These are phyloP conservation scores for Daedaleopsis sinensis DNA, from an alignment of 768 basidiomycete genomes.

Conservation along the genomic window DNA sequence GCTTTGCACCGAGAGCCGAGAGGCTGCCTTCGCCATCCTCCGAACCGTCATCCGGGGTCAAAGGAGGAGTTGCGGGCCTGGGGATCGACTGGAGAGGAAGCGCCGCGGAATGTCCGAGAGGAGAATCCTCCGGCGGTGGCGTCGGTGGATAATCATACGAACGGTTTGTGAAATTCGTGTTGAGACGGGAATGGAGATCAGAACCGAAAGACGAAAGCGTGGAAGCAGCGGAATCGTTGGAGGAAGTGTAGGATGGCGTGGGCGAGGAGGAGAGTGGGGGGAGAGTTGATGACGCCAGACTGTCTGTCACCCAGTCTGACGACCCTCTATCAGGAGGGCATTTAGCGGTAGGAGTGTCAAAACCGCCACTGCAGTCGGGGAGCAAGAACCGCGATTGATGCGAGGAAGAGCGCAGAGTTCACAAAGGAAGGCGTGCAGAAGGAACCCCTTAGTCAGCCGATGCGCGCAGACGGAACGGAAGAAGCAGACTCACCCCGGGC, in stretches of 20 bases:
- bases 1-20: constrained; percentile 46
- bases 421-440: too few species aligned
- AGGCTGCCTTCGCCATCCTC: constrained; percentile 47
- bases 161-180: constrained; percentile 10
- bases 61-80: constrained; percentile 67
- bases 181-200: constrained; percentile 20
- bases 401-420: not conserved
- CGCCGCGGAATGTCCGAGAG: constrained; percentile 13
- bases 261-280: constrained; percentile 38
- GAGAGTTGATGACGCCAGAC: constrained; percentile 64
- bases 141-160: constrained; percentile 33
- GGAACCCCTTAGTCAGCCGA: constrained; percentile 1
- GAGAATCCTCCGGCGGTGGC: constrained; percentile 29
- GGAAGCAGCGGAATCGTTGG: constrained; percentile 32
- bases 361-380: constrained; percentile 76
- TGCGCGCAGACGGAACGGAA: not conserved
- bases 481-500: constrained; percentile 66
- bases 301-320: constrained; percentile 94
- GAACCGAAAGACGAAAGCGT: constrained; percentile 42
- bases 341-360: constrained; percentile 90
- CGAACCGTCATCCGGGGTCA: constrained; percentile 73
- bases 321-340: constrained; percentile 97
- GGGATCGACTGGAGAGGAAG: constrained; percentile 18
- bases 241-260: constrained; percentile 34
- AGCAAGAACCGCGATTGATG: not conserved